Evolutionary conservation across 2,329 filamentous ascomycete genomes (phyloP), one percentile per base, ranked within the genome.

Genomic region (Westerdykella ornata): DNA sequence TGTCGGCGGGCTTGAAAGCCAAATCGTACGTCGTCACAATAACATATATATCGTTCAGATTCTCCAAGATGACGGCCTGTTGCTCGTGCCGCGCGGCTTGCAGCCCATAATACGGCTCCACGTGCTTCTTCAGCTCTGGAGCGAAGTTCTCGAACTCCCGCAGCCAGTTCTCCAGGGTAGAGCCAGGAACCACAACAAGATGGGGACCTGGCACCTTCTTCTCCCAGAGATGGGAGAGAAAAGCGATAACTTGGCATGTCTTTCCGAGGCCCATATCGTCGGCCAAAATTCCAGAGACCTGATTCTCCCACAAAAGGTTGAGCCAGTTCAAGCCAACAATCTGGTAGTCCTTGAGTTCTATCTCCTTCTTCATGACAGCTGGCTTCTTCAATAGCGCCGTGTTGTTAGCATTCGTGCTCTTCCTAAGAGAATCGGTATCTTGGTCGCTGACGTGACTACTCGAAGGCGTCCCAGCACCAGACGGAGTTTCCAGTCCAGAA

Each of bases 221-320:
- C 57, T 88, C 80, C 13, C 85, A 80, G 18, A 98, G 72, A 54
- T 95, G 83, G 13, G 88, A 85, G 35, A 98, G 75, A 56, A 98
- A 88, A 0, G 88, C 82, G 52, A 98, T 95, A 47, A 97, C 88
- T 59, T 98, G 90, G 55, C 88, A 96, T 0, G 92, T 98, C 72
- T 98, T 98, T 35, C 92, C 92, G 31, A 80, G 57, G 38, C 86
- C 92, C 92, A 98, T 98, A 61, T 98, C 92, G 61, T 98, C 92
- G 1, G 92, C 92, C 14, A 98, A 73, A 42, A 98, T 97, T 48
- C 88, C 90, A 35, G 87, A 90, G 38, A 94, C 77, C 19, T 81
- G 75, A 43, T 85, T 81, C 39, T 82, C 75, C 68, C 88, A 94
- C 12, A 98, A 75, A 35, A 97, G 69, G 41, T 82, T 81, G 58